Percentiles rank a stretch among this genome's conserved stretches.
Evolutionary conservation across 768 basidiomycete species (phyloP).

Genomic region (Galerina marginata): DNA sequence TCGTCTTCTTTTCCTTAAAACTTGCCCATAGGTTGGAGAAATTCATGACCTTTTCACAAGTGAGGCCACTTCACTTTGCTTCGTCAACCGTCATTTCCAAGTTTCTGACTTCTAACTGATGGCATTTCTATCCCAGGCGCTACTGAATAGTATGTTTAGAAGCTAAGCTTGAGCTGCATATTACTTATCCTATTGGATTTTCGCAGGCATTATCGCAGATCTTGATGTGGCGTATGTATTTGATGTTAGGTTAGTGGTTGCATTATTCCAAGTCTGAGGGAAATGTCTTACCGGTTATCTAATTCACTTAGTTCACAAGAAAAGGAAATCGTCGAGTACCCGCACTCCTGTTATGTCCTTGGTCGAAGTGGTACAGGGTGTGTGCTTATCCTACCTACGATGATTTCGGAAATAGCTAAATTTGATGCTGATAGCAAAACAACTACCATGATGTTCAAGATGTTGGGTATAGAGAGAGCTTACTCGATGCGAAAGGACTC

Average conservation of each 20-base stretch:
- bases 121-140: slow-evolving; percentile 16
- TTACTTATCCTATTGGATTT: background rate
- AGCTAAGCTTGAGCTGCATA: background rate
- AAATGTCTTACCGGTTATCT: background rate
- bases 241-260: slow-evolving; percentile 44
- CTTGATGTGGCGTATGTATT: slow-evolving; percentile 52
- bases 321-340: slow-evolving; percentile 62
- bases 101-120: background rate
- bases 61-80: slow-evolving; percentile 20
- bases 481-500: slow-evolving; percentile 44
- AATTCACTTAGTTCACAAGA: slow-evolving; percentile 45
- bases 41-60: slow-evolving; percentile 47
- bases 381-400: background rate
- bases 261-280: background rate
- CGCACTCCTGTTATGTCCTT: slow-evolving; percentile 65
- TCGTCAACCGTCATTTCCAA: background rate
- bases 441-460: slow-evolving; percentile 79
- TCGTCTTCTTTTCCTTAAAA: background rate
- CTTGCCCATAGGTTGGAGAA: slow-evolving; percentile 45
- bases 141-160: slow-evolving; percentile 28
- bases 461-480: slow-evolving; percentile 68
- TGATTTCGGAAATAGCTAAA: background rate
- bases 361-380: slow-evolving; percentile 81
- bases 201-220: slow-evolving; percentile 54
- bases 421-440: slow-evolving; percentile 60